Conservation (phyloP, 495 filamentous ascomycete genomes). For the Tuber umbilicatum region DNA sequence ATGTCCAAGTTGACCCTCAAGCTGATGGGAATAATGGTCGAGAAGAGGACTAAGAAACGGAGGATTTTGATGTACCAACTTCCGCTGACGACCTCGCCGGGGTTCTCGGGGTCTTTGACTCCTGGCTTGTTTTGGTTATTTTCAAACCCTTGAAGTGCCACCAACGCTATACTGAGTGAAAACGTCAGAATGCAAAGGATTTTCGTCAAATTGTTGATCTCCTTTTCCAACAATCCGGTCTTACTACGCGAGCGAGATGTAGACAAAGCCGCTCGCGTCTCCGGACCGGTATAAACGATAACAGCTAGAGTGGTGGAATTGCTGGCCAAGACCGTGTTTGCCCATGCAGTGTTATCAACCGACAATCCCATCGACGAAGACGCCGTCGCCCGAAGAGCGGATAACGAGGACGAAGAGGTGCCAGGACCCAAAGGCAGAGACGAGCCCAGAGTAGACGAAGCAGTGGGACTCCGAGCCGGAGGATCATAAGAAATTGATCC, state of each 20-base stretch:
- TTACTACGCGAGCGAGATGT: constrained; percentile 88
- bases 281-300: constrained; percentile 87
- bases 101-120: constrained; percentile 46
- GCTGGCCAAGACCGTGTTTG: constrained; percentile 92
- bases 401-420: constrained; percentile 16
- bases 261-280: constrained; percentile 90
- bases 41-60: constrained; percentile 95
- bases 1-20: constrained; percentile 93
- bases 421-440: neutral
- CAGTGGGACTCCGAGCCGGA: constrained; percentile 19
- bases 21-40: constrained; percentile 95
- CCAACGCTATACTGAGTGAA: constrained; percentile 78
- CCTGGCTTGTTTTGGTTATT: constrained; percentile 51
- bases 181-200: constrained; percentile 88
- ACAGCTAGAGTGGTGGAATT: constrained; percentile 80
- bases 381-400: constrained; percentile 36
- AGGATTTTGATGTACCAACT: constrained; percentile 91
- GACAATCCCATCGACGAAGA: constrained; percentile 62
- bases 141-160: constrained; percentile 74
- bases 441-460: neutral
- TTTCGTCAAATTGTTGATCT: constrained; percentile 97
- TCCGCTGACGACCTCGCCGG: constrained; percentile 14
- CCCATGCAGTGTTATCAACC: constrained; percentile 98
- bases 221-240: constrained; percentile 83
- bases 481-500: constrained; percentile 67